Evolutionary conservation across 805 yeast genomes (phyloP), one percentile per base, ranked within the genome.

Genomic region (Candida yuanshanica): DNA sequence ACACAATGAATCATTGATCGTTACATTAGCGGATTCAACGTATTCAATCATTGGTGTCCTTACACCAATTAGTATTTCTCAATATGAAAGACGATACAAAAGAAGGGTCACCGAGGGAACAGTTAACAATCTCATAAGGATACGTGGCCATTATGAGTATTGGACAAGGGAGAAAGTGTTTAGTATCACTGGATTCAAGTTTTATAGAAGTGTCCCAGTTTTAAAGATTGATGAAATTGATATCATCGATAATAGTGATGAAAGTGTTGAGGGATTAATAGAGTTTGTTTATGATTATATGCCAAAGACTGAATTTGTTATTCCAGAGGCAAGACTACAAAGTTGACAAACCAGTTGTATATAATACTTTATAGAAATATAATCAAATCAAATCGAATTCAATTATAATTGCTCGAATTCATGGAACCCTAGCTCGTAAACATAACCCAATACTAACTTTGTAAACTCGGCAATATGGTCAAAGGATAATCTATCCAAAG

Each of bases 391-490:
- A n/a, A n/a, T n/a, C n/a, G n/a, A n/a, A n/a, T n/a, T n/a, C n/a
- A n/a, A 14, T 29, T 31, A 18, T 31, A 31, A 18, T 7, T 36
- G 34, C 34, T 46, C 27, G 24, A 55, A 50, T 18, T 62, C 43
- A 33, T 72, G 68, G 40, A 52, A 47, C 8, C 75, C 78, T 48
- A 91, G 71, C 65, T 91, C 98, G 37, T 78, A 63, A 7, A 82
- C 77, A 49, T 74, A 83, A 1, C 88, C 91, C 9, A 88, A 51
- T 2, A 87, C 82, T 51, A 93, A 66, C 61, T 82, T 86, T 43
- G 81, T 78, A 60, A 87, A 95, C 63, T 91, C 87, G 13, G 68
- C 72, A 68, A 91, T 78, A 59, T 90, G 96, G 34, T 72, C 77
- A 53, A 85, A 77, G 55, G 84, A 82, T 39, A 91, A 70, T 50